phyloP scores from a whole-genome alignment of 805 yeast genomes.

The Vanderwaltozyma tropicalis region DNA sequence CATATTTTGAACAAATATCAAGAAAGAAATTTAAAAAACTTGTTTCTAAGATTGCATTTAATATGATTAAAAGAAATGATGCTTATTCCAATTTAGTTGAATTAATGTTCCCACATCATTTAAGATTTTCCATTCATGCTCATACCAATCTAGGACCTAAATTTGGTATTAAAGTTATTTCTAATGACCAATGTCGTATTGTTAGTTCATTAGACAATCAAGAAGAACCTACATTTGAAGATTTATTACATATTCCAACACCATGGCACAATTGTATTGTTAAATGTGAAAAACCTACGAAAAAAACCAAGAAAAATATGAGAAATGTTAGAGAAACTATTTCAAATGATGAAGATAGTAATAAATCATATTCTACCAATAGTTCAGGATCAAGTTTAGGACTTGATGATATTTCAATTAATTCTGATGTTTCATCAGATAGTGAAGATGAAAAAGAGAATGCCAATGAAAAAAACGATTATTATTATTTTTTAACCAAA shows the following conservation, averaged over 20 bases:
- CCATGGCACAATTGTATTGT: slow-evolving; percentile 57
- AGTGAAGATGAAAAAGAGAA: not conserved
- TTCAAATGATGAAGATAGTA: too few species aligned
- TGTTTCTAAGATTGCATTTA: slow-evolving; percentile 46
- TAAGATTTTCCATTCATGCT: slow-evolving; percentile 52
- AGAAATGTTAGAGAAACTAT: too few species aligned
- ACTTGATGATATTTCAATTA: too few species aligned
- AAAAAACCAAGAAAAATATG: too few species aligned
- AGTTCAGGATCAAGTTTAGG: too few species aligned
- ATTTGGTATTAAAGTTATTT: slow-evolving; percentile 43
- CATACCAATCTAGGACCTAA: slow-evolving; percentile 52
- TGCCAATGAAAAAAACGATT: slow-evolving; percentile 7
- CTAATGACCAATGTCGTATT: slow-evolving; percentile 35
- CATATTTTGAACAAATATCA: slow-evolving; percentile 31
- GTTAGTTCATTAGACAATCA: slow-evolving; percentile 33
- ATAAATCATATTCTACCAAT: too few species aligned
- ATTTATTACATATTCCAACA: slow-evolving; percentile 51
- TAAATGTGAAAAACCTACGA: slow-evolving; percentile 2
- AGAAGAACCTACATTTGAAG: slow-evolving; percentile 38
- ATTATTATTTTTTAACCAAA: slow-evolving; percentile 27
- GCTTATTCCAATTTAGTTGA: slow-evolving; percentile 57
- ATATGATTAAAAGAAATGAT: slow-evolving; percentile 55
- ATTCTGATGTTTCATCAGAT: not conserved
- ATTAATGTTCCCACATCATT: slow-evolving; percentile 46
- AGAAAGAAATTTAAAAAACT: slow-evolving; percentile 41